Evolutionary conservation across 2,329 filamentous ascomycete genomes (phyloP).

Genomic region (Ceratocystis albifundus): DNA sequence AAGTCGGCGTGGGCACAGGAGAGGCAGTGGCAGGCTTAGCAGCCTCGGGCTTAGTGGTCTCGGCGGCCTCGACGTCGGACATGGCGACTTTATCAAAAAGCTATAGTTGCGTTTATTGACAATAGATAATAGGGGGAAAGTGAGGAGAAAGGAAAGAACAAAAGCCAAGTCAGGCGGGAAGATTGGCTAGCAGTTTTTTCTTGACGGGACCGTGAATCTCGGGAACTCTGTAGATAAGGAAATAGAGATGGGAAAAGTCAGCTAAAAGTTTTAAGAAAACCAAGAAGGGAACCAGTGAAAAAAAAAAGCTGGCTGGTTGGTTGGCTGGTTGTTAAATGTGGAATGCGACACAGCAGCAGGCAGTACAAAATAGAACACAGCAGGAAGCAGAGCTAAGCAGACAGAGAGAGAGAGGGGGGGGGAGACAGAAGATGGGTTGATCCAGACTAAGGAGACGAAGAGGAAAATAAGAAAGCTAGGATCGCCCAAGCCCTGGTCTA

Average conservation of each 20-base stretch:
- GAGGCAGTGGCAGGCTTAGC: slow-evolving; percentile 30
- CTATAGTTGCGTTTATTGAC: slow-evolving; percentile 23
- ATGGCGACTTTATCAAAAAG: slow-evolving; percentile 28
- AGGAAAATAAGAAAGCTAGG: slow-evolving; percentile 4
- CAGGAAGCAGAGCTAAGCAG: background rate
- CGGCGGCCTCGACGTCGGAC: slow-evolving; percentile 40
- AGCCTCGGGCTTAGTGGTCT: slow-evolving; percentile 37
- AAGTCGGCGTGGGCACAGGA: slow-evolving; percentile 22
- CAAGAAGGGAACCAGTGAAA: slow-evolving; percentile 8
- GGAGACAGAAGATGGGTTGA: background rate
- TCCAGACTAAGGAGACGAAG: background rate
- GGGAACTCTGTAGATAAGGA: slow-evolving; percentile 15
- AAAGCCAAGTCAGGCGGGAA: slow-evolving; percentile 2
- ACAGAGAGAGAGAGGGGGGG: background rate
- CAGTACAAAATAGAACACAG: background rate
- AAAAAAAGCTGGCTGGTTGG: slow-evolving; percentile 12
- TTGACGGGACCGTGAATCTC: slow-evolving; percentile 16
- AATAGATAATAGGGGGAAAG: slow-evolving; percentile 15
- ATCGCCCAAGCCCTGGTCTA: background rate
- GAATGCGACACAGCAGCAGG: slow-evolving; percentile 1
- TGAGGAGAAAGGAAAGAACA: slow-evolving; percentile 13
- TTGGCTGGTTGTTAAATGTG: background rate
- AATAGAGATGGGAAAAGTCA: slow-evolving; percentile 9
- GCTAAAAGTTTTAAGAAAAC: background rate
- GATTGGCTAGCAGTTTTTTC: slow-evolving; percentile 2